These are phyloP conservation scores for Pseudomassariella vexata DNA, from an alignment of 2,329 filamentous ascomycete genomes.

Conservation along the genomic window DNA sequence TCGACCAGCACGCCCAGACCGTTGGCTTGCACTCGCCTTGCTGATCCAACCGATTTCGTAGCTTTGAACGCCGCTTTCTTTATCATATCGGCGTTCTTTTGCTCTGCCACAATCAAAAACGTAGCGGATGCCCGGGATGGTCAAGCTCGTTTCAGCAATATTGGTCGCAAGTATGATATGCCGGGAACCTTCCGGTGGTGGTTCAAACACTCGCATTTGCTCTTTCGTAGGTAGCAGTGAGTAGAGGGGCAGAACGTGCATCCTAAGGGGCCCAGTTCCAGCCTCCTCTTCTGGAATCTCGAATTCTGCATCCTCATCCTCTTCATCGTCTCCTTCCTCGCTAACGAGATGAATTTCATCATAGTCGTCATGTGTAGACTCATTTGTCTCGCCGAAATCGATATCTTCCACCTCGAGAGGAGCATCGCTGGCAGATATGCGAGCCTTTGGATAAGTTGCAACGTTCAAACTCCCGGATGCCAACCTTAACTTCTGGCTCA, in stretches of 20 bases:
- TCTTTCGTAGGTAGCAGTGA: conserved; percentile 87
- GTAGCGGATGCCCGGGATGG: conserved; percentile 90
- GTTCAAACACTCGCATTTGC: conserved; percentile 85
- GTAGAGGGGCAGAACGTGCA: conserved; percentile 90
- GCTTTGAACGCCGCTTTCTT: conserved; percentile 85
- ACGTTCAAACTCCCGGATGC: conserved; percentile 54
- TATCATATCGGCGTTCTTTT: conserved; percentile 87
- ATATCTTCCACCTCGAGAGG: conserved; percentile 82
- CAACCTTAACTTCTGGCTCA: conserved; percentile 74
- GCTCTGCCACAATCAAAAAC: conserved; percentile 92
- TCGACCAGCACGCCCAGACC: conserved; percentile 88
- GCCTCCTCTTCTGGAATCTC: conserved; percentile 61
- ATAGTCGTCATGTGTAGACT: conserved; percentile 60
- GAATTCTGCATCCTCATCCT: conserved; percentile 62
- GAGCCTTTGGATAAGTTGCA: conserved; percentile 59
- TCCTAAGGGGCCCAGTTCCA: conserved; percentile 59
- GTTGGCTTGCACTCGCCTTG: conserved; percentile 89
- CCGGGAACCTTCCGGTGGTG: conserved; percentile 74
- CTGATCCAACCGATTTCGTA: conserved; percentile 97
- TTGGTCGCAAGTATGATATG: conserved; percentile 91
- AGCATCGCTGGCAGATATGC: conserved; percentile 69
- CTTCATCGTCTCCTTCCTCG: conserved; percentile 56
- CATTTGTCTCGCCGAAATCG: conserved; percentile 68
- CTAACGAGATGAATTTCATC: conserved; percentile 43
- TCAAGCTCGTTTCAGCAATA: conserved; percentile 93